Evolutionary conservation across 192 early-diverging fungal species (phyloP).

Genomic region (Coemansia umbellata): DNA sequence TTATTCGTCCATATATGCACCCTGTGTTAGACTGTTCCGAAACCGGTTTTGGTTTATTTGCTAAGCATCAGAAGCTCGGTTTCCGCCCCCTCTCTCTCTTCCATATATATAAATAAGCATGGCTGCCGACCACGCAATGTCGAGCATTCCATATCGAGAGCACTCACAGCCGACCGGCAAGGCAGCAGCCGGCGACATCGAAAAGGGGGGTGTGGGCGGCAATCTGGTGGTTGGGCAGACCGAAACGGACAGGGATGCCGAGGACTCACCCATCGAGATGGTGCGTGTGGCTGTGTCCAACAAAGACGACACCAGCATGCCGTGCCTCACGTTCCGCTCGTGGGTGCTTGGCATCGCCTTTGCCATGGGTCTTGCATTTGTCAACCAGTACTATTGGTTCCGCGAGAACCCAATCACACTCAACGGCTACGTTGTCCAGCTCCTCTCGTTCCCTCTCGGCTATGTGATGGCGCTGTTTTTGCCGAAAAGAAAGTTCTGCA

Average conservation of each 20-base stretch:
- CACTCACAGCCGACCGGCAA: too few species aligned
- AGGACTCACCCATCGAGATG: slow-evolving; percentile 64
- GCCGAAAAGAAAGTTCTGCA: slow-evolving; percentile 51
- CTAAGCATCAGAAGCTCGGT: too few species aligned
- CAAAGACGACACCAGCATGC: slow-evolving; percentile 60
- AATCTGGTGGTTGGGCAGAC: background rate
- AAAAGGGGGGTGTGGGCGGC: background rate
- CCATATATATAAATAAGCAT: too few species aligned
- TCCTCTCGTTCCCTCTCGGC: slow-evolving; percentile 76
- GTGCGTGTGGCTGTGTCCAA: slow-evolving; percentile 68
- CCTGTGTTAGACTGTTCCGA: too few species aligned
- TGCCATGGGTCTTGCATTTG: slow-evolving; percentile 57
- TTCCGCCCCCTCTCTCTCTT: too few species aligned
- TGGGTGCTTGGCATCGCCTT: slow-evolving; percentile 71
- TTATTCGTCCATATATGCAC: too few species aligned
- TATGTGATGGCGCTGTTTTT: slow-evolving; percentile 59
- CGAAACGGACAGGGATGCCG: slow-evolving; percentile 7
- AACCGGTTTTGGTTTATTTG: too few species aligned
- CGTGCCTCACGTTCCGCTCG: slow-evolving; percentile 69
- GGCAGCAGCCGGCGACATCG: background rate
- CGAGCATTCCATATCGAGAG: too few species aligned
- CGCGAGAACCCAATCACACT: slow-evolving; percentile 76
- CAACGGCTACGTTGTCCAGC: slow-evolving; percentile 64
- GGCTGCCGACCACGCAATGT: too few species aligned
- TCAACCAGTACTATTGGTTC: slow-evolving; percentile 84